These are phyloP conservation scores for Colletotrichum sp. DNA, from an alignment of 2,329 filamentous ascomycete genomes.

Conservation along the genomic window DNA sequence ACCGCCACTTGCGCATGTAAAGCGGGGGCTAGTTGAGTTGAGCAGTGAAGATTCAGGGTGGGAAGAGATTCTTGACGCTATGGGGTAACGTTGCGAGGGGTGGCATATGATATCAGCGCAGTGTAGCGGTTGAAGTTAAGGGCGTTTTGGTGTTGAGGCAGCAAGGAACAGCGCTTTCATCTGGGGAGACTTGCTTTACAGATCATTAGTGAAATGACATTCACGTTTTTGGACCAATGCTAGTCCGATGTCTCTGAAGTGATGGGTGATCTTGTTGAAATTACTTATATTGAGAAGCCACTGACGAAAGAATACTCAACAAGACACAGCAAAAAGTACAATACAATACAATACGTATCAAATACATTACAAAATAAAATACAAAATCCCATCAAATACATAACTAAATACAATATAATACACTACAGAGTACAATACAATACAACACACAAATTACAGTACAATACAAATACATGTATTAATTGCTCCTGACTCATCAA, in stretches of 20 bases:
- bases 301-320: neutral
- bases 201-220: neutral
- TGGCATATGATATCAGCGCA: neutral
- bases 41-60: neutral
- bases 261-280: neutral
- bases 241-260: neutral
- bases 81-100: neutral
- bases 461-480: neutral
- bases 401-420: neutral
- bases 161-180: neutral
- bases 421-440: neutral
- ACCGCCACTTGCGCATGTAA: neutral
- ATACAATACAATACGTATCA: neutral
- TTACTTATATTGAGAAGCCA: neutral
- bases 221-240: neutral
- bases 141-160: neutral
- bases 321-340: no score
- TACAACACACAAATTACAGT: neutral
- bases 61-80: neutral
- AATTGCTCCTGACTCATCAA: neutral
- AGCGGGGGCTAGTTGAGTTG: neutral
- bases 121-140: neutral
- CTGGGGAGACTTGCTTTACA: neutral
- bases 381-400: neutral
- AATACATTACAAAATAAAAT: neutral